These are phyloP conservation scores for Linnemannia exigua DNA, from an alignment of 192 early-diverging fungal species.

Conservation along the genomic window DNA sequence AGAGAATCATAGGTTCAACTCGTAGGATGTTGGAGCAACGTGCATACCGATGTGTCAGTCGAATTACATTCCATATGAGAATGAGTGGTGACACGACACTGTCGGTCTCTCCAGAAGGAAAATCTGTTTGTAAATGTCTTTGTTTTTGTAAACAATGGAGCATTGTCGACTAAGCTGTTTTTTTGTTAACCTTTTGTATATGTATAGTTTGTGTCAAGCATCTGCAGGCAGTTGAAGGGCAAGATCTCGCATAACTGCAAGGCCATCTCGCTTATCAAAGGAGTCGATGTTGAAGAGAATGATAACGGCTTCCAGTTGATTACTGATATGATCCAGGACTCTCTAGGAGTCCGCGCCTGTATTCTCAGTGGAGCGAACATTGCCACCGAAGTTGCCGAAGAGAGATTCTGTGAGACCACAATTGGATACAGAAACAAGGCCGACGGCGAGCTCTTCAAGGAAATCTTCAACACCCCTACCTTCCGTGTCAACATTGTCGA, in stretches of 20 bases:
- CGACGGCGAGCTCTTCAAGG: slow-evolving; percentile 83
- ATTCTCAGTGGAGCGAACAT: slow-evolving; percentile 96
- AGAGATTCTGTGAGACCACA: slow-evolving; percentile 95
- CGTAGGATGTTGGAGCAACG: slow-evolving; percentile 4
- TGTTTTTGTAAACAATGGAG: not conserved
- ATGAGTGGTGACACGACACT: not conserved
- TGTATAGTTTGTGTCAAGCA: slow-evolving; percentile 79
- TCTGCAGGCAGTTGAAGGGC: slow-evolving; percentile 85
- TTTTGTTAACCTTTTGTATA: not conserved
- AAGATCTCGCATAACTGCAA: slow-evolving; percentile 75
- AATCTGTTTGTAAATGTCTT: not conserved
- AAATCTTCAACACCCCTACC: slow-evolving; percentile 87
- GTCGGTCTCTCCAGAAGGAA: not conserved
- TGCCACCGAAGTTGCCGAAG: slow-evolving; percentile 92
- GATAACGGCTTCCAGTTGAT: slow-evolving; percentile 83
- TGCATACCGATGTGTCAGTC: slow-evolving; percentile 17
- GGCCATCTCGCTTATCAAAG: slow-evolving; percentile 95
- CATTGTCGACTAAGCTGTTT: not conserved
- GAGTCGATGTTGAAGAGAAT: slow-evolving; percentile 76
- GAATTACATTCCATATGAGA: slow-evolving; percentile 10
- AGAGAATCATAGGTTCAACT: not conserved
- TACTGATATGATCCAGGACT: slow-evolving; percentile 62
- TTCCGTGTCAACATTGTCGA: slow-evolving; percentile 86
- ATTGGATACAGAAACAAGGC: slow-evolving; percentile 78
- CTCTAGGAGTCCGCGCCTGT: slow-evolving; percentile 79